Percentiles rank a stretch among this genome's conserved stretches.
phyloP scores from a whole-genome alignment of 2,329 filamentous ascomycete genomes.

The Dothideomycetes sp. region DNA sequence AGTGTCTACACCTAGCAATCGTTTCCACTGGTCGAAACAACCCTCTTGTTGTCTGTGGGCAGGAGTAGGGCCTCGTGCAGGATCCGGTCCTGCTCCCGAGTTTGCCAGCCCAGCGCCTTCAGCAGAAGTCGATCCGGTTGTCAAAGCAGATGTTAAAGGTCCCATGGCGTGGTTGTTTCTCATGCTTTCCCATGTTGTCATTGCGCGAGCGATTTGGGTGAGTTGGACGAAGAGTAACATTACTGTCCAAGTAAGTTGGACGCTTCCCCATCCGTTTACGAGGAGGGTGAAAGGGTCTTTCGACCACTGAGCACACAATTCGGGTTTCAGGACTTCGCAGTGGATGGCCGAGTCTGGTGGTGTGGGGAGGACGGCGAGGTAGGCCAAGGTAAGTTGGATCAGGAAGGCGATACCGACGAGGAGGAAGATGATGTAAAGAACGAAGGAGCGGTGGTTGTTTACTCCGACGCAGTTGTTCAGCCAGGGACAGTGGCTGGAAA shows the following conservation, averaged over 20 bases:
- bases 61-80: constrained; percentile 34
- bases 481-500: constrained; percentile 97
- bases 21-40: constrained; percentile 69
- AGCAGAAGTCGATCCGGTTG: constrained; percentile 55
- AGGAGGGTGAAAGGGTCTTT: constrained; percentile 78
- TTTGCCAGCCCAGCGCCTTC: constrained; percentile 64
- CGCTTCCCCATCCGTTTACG: constrained; percentile 64
- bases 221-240: constrained; percentile 95
- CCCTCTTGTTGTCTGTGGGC: constrained; percentile 45
- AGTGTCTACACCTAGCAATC: constrained; percentile 80
- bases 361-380: constrained; percentile 52
- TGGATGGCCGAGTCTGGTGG: constrained; percentile 33
- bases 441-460: constrained; percentile 94
- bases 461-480: constrained; percentile 92
- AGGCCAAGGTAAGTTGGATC: constrained; percentile 63
- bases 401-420: constrained; percentile 65
- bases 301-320: constrained; percentile 66
- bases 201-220: constrained; percentile 79
- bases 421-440: constrained; percentile 75
- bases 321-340: constrained; percentile 69
- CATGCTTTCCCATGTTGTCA: constrained; percentile 98
- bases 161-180: constrained; percentile 59
- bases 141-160: constrained; percentile 63
- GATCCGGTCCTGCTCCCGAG: constrained; percentile 54
- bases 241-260: constrained; percentile 92